Percentiles rank a stretch among this genome's conserved stretches.
Evolutionary conservation across 371 early-diverging fungal genomes (phyloP).

Genomic region (Rhizopus sp.): DNA sequence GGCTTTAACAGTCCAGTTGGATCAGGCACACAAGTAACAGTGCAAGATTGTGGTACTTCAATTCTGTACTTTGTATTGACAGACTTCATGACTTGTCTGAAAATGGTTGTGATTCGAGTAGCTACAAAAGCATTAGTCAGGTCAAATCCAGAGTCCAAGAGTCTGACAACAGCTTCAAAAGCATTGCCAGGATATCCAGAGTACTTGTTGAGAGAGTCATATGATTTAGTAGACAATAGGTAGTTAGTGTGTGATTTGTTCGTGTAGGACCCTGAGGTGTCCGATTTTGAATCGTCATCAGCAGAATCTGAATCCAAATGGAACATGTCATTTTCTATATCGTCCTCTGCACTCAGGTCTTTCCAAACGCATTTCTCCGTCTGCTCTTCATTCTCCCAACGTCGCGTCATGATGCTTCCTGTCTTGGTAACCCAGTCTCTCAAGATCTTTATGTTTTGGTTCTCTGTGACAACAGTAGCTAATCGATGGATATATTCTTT

Average conservation of each 20-base stretch:
- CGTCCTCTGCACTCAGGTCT: conserved; percentile 13
- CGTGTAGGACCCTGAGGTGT: not conserved
- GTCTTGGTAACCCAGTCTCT: conserved; percentile 40
- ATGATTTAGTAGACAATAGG: not conserved
- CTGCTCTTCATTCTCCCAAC: conserved; percentile 36
- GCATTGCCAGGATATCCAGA: conserved; percentile 40
- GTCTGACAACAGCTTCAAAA: conserved; percentile 37
- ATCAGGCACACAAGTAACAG: conserved; percentile 50
- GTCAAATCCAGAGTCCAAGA: conserved; percentile 52
- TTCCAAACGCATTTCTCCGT: conserved; percentile 33
- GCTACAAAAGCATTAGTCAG: conserved; percentile 44
- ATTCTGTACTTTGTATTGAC: conserved; percentile 44
- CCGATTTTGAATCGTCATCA: conserved; percentile 8
- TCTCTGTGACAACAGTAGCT: conserved; percentile 30
- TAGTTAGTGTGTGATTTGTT: not conserved
- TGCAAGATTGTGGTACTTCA: conserved; percentile 46
- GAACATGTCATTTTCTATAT: conserved; percentile 25
- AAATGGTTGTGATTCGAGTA: conserved; percentile 33
- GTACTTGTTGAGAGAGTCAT: conserved; percentile 25
- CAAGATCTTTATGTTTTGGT: conserved; percentile 30
- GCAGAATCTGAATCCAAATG: conserved; percentile 4
- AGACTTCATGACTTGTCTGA: conserved; percentile 36
- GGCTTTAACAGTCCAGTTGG: conserved; percentile 40
- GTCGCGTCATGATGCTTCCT: conserved; percentile 32
- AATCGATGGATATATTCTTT: conserved; percentile 39